Evolutionary conservation across 192 early-diverging fungal genomes (phyloP).

Genomic region (Backusella parvicylindrica): DNA sequence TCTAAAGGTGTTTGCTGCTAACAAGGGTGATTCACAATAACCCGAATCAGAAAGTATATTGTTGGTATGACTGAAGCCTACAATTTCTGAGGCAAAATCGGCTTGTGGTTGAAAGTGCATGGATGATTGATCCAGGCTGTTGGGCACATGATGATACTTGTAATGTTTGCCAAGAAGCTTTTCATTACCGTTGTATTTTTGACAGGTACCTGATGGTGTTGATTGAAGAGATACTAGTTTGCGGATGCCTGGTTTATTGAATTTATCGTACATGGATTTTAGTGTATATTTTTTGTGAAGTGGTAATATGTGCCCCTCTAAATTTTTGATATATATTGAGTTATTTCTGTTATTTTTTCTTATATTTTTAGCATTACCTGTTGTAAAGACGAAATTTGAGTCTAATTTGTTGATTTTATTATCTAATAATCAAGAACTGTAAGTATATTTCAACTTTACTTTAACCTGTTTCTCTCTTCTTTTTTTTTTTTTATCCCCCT

Average conservation of each 20-base stretch:
- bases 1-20: neutral
- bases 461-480: neutral
- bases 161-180: neutral
- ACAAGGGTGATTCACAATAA: slow-evolving; percentile 41
- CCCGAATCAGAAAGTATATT: slow-evolving; percentile 32
- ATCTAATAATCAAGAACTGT: neutral
- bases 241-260: neutral
- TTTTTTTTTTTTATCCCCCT: neutral
- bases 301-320: slow-evolving; percentile 59
- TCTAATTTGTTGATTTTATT: slow-evolving; percentile 66
- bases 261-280: neutral
- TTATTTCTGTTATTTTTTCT: neutral
- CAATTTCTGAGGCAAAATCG: slow-evolving; percentile 49
- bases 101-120: slow-evolving; percentile 42
- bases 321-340: neutral
- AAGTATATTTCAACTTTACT: neutral
- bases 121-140: slow-evolving; percentile 26
- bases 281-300: slow-evolving; percentile 28
- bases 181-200: slow-evolving; percentile 3
- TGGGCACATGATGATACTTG: neutral
- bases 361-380: slow-evolving; percentile 41
- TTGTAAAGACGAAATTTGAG: slow-evolving; percentile 86
- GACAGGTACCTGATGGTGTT: neutral
- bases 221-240: neutral
- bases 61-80: slow-evolving; percentile 26